Evolutionary conservation across 1,139 yeast species (phyloP).

Genomic region (Kodamaea arcana): DNA sequence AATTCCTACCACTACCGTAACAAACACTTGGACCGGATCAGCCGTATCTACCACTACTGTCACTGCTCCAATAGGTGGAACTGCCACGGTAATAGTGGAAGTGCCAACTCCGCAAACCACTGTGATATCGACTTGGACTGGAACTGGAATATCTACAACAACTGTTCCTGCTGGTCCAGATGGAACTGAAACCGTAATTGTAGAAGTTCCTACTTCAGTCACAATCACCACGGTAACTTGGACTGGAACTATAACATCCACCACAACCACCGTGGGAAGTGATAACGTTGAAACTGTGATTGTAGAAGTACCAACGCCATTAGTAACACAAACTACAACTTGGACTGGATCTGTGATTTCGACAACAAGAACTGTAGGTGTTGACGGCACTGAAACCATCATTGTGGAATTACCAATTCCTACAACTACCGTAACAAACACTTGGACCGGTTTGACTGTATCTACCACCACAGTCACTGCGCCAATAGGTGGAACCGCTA

Average conservation of each 20-base stretch:
- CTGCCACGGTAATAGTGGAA: background rate
- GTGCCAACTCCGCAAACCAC: slow-evolving; percentile 8
- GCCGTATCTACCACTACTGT: no score
- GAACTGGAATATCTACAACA: slow-evolving; percentile 6
- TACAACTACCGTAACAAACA: background rate
- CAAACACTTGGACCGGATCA: no score
- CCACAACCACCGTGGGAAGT: background rate
- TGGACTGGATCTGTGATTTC: slow-evolving; percentile 10
- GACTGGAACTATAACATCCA: background rate
- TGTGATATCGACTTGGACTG: slow-evolving; percentile 9
- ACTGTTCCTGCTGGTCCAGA: slow-evolving; percentile 4
- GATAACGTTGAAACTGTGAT: slow-evolving; percentile 10
- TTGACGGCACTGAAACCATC: slow-evolving; percentile 13
- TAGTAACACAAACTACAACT: slow-evolving; percentile 8
- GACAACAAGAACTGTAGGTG: slow-evolving; percentile 6
- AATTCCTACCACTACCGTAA: no score
- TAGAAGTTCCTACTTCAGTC: background rate
- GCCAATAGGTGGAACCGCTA: slow-evolving; percentile 10
- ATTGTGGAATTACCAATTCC: slow-evolving; percentile 5
- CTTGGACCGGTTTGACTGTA: background rate
- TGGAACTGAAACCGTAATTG: slow-evolving; percentile 7
- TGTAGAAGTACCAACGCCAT: slow-evolving; percentile 16
- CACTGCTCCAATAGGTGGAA: background rate
- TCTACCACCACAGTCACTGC: background rate
- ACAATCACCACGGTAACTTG: background rate